Evolutionary conservation across 129 eudicot species (phyloP).

Genomic region (Arctium lappa): DNA sequence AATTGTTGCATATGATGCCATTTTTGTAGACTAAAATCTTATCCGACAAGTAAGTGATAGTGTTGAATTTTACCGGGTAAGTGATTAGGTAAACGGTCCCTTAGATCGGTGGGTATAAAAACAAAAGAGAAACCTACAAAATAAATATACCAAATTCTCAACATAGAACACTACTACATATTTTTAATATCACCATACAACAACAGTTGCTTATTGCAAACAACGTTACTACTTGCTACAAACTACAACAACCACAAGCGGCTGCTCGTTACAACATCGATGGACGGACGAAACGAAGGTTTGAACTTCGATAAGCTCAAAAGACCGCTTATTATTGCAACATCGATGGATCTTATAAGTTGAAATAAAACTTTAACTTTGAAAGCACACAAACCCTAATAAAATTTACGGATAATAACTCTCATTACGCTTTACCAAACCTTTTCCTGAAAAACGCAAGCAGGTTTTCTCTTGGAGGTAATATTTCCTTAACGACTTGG

Average conservation of each 20-base stretch:
- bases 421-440: not conserved
- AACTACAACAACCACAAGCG: not conserved
- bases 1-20: too few species aligned
- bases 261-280: not conserved
- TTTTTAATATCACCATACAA: not conserved
- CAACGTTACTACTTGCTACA: not conserved
- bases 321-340: not conserved
- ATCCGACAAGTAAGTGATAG: too few species aligned
- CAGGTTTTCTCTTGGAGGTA: conserved; percentile 35
- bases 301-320: not conserved
- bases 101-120: not conserved
- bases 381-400: not conserved
- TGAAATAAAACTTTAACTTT: not conserved
- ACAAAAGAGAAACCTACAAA: not conserved
- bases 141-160: not conserved
- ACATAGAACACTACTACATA: not conserved
- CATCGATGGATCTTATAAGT: not conserved
- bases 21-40: too few species aligned
- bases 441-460: conserved; percentile 14
- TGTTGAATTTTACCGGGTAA: too few species aligned
- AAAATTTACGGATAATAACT: not conserved
- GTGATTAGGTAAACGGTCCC: too few species aligned
- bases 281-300: too few species aligned
- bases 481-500: conserved; percentile 28
- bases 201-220: not conserved